Evolutionary conservation across 2,329 filamentous ascomycete species (phyloP), one percentile per base, ranked within the genome.

Genomic region (Sporothrix pseudoabietina): DNA sequence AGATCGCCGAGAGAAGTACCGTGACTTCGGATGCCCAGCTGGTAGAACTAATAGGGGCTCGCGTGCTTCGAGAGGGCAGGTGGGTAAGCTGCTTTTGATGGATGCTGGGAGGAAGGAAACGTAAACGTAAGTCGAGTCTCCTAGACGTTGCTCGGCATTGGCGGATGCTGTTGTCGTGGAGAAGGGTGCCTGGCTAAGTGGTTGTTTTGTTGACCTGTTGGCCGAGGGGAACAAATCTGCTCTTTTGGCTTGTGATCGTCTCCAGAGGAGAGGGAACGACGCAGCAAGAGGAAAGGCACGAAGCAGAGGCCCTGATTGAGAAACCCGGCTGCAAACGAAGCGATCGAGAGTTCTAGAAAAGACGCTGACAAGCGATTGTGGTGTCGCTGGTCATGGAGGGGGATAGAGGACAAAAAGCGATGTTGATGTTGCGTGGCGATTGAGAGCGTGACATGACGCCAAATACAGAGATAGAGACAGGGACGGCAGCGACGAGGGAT

Each of bases 371-470:
- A 47, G 68, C 22, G n/a, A 32, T 22, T 54, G 71, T 30, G 19
- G 49, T 26, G 12, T 12, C 41, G 47, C 32, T 39, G 30, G 57
- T 54, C 57, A 49, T n/a, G 26, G 44, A 41, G 41, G 8, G 22
- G 26, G 7, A 55, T n/a, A 47, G 35, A 14, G 59, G 70, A n/a
- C 30, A 47, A 26, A 32, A 69, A 54, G 63, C 16, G 35, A 14
- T 69, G 49, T 71, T 54, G 52, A 63, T 39, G 71, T 69, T 55
- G 54, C 8, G 69, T 39, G 19, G 49, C 30, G 66, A 61, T 47
- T 72, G 70, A 39, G 71, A 71, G 71, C 71, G 73, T 72, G 73
- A 74, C 73, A 70, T 72, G 57, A 74, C 71, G 57, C 71, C 70
- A 69, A 70, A 72, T 71, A 54, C 61, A 69, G 69, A 47, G 19